Evolutionary conservation across 2,329 filamentous ascomycete genomes (phyloP), one percentile per base, ranked within the genome.

Genomic region (Fusarium sp.): DNA sequence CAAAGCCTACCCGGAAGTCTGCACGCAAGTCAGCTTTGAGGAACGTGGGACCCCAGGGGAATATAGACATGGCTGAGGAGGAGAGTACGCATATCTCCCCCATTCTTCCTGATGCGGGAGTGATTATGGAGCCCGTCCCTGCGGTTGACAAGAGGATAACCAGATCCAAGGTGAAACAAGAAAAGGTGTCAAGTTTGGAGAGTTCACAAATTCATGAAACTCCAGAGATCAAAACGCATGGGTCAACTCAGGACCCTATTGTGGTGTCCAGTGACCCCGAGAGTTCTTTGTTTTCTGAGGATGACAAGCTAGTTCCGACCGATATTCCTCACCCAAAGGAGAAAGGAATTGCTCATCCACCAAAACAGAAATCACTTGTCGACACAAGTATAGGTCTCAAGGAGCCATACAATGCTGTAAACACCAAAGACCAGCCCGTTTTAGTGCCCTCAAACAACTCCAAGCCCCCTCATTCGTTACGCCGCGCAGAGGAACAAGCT

Each of bases 261-360:
- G 35, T 65, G 17, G 47, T 70, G 5, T 65, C 67, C 15, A 70
- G 67, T 15, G 60, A 60, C 29, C 46, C 27, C 9, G 44, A 46
- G 7, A 65, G 58, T 33, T 58, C 49, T 4, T 38, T 27, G 1
- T 19, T 38, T 1, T 63, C 53, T 1, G 60, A 61, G 6, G 23
- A 47, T 27, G 42, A 35, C 5, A 27, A 15, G 5, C 43, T 19
- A n/a, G n/a, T 36, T 8, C 45, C 37, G 25, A 10, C 35, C 9
- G 32, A 43, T 9, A 11, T 21, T 13, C 21, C 31, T 4, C 23
- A 11, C 9, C 33, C 37, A 13, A 17, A 7, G 4, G 27, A 36
- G 21, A 13, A n/a, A 15, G 14, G 38, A 36, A 17, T n/a, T 13
- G 9, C 3, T 2, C 29, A 15, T 3, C 11, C n/a, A 39, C 10